A percentile compares a stretch with the other conserved stretches of the same genome.
These are phyloP conservation scores for Draba incana DNA, from an alignment of 345 rosid species.

Conservation along the genomic window DNA sequence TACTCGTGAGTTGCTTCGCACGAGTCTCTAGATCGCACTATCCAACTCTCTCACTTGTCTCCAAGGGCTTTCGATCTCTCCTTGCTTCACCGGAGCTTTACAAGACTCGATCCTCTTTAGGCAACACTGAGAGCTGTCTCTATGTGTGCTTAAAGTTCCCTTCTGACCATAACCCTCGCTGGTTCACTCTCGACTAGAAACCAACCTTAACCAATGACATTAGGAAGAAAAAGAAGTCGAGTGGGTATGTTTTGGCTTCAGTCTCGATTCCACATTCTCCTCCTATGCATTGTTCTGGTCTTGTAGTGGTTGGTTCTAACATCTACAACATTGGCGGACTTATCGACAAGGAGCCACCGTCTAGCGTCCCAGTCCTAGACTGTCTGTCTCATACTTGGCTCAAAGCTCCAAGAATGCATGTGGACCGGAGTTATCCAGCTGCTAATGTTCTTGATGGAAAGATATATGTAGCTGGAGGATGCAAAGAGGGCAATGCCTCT, in stretches of 20 bases:
- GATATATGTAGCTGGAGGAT: too few relatives aligned
- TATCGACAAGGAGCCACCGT: too few relatives aligned
- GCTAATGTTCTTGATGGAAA: too few relatives aligned
- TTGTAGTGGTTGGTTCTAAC: too few relatives aligned
- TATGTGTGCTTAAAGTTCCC: conserved; percentile 54
- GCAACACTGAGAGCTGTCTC: conserved; percentile 47
- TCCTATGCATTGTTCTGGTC: too few relatives aligned
- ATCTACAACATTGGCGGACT: too few relatives aligned
- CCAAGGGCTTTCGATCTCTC: conserved; percentile 54
- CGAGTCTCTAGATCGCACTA: conserved; percentile 58
- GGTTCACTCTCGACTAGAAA: conserved; percentile 50
- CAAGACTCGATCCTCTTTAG: too few relatives aligned
- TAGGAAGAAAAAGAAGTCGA: conserved; percentile 1
- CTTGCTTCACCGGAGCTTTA: conserved; percentile 49
- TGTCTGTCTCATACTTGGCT: too few relatives aligned
- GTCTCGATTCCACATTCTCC: background rate
- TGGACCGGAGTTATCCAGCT: too few relatives aligned
- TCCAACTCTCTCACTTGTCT: conserved; percentile 62
- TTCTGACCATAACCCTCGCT: conserved; percentile 37
- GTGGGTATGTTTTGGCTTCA: conserved; percentile 30
- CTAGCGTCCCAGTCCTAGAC: too few relatives aligned
- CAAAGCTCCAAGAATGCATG: too few relatives aligned
- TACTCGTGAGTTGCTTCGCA: conserved; percentile 58
- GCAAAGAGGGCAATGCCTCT: too few relatives aligned
- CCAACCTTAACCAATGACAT: conserved; percentile 32